phyloP scores from a whole-genome alignment of 306 rosid genomes.

The Benincasa hispida region DNA sequence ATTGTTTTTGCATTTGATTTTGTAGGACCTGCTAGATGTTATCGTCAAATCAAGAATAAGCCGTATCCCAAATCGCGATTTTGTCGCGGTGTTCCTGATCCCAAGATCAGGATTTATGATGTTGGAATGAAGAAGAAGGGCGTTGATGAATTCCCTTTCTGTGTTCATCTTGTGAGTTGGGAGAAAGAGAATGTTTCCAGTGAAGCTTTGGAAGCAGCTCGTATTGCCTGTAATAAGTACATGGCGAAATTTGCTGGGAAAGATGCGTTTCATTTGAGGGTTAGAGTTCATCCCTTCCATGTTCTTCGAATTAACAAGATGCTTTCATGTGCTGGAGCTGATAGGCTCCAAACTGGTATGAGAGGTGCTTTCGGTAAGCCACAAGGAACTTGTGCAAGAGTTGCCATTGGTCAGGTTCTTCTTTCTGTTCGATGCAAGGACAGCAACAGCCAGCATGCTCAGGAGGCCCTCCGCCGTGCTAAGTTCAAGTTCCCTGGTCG shows the following conservation, averaged over 20 bases:
- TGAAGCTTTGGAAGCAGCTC: not conserved
- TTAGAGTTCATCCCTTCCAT: not conserved
- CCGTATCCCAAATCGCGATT: not conserved
- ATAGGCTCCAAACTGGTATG: not conserved
- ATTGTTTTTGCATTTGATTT: not conserved
- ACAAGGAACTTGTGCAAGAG: not conserved
- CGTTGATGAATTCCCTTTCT: not conserved
- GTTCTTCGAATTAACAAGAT: not conserved
- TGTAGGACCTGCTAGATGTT: not conserved
- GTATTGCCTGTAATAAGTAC: not conserved
- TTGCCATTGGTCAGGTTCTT: not conserved
- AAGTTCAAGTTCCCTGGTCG: not conserved
- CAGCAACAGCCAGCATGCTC: not conserved
- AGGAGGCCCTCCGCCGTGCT: not conserved
- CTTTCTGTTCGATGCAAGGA: not conserved
- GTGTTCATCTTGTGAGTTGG: not conserved
- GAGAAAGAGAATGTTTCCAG: not conserved
- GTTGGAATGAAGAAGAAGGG: not conserved
- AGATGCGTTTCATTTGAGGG: conserved; percentile 2
- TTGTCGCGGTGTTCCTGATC: not conserved
- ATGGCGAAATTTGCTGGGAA: not conserved
- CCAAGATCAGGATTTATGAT: not conserved
- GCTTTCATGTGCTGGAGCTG: conserved; percentile 3
- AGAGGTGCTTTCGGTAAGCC: not conserved
- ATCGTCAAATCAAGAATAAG: not conserved